Base-by-base conservation (phyloP, 495 filamentous ascomycete species). In the Penicillium pulvis region DNA sequence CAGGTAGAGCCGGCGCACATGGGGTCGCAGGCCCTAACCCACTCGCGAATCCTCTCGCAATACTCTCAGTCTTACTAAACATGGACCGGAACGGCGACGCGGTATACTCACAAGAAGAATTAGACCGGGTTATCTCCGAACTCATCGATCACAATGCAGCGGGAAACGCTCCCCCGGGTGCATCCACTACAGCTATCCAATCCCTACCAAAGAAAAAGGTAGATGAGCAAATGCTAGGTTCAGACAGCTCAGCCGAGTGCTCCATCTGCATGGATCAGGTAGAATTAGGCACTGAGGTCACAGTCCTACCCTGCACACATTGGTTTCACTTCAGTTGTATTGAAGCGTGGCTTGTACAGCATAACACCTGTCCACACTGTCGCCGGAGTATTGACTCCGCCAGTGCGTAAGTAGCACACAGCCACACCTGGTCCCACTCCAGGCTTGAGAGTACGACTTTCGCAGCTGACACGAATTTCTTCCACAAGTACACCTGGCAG, bases 191-290 rank as follows among this genome's bases (percentile, higher is more conserved):
- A 12, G 90, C 89, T 3, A 96, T 98, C 60, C 82, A 78, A 5
- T 76, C 80, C 16, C 75, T 98, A 1, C 90, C 90, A 1, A 89
- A 83, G 66, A 90, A 87, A 59, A 79, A 75, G 33, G 71, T 92
- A 4, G 79, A 88, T 45, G 74, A 78, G 36, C 80, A 86, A 42
- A 87, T 92, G 83, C 72, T 93, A 24, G 83, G 79, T 4, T 61
- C 69, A 23, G 81, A 81, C 31, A 84, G 90, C 70, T 85, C 76
- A 57, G 90, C 82, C 4, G 93, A 96, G 61, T 97, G 92, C 67
- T 91, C 90, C 24, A 93, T 97, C 57, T 98, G 94, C 68, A 98
- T 97, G 81, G 93, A 97, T 55, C 81, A 90, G 2, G 86, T 96
- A 35, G 78, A 85, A 43, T 65, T 89, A 35, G 90, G 85, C 14